Conservation (phyloP, 345 rosid species). For the Linum lewisii region DNA sequence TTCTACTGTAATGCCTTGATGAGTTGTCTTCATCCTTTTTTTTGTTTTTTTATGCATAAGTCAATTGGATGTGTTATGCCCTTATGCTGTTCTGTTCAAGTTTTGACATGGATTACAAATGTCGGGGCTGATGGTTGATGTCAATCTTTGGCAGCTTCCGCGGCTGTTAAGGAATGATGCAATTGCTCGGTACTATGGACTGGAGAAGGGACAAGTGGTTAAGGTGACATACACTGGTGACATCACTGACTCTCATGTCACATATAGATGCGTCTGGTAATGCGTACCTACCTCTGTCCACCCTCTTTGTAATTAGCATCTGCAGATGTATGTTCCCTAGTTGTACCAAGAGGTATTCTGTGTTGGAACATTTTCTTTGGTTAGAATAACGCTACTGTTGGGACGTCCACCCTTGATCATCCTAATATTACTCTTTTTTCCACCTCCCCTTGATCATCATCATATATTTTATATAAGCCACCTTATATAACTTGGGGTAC, state of each 20-base stretch:
- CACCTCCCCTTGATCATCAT: no score
- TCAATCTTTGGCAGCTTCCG: slow-evolving; percentile 24
- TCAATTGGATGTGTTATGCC: not conserved
- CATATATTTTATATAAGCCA: no score
- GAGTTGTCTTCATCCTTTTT: no score
- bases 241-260: slow-evolving; percentile 16
- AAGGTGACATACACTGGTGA: slow-evolving; percentile 26
- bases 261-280: slow-evolving; percentile 31
- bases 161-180: slow-evolving; percentile 28
- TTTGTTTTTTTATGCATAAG: no score
- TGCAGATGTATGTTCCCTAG: not conserved
- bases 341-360: no score
- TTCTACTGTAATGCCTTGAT: no score
- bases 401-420: no score
- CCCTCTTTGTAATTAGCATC: not conserved
- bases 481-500: no score
- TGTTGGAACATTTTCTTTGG: no score
- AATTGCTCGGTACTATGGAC: slow-evolving; percentile 30
- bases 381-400: no score
- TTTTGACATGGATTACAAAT: not conserved
- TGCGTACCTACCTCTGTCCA: not conserved
- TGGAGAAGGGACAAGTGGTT: slow-evolving; percentile 34
- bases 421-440: no score
- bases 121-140: not conserved
- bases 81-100: not conserved